A percentile compares a stretch with the other conserved stretches of the same genome.
Conservation (phyloP, 306 rosid species). For the Citrullus mucosospermus region DNA sequence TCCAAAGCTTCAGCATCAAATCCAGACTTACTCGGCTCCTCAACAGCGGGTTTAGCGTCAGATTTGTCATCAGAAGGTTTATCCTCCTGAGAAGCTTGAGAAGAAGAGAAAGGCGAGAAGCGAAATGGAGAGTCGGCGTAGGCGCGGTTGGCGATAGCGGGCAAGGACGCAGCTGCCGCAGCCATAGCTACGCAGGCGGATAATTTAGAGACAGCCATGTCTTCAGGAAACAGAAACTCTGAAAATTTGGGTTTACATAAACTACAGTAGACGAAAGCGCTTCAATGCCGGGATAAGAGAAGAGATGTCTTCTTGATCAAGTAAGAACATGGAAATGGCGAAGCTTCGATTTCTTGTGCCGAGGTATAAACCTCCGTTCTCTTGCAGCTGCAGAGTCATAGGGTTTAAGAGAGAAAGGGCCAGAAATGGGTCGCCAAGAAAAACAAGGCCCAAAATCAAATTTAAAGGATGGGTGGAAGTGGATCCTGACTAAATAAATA, state of each 20-base stretch:
- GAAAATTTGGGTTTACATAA: background rate
- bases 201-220: constrained; percentile 54
- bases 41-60: constrained; percentile 31
- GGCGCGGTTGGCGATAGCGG: constrained; percentile 38
- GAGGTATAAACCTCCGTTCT: background rate
- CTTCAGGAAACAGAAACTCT: constrained; percentile 14
- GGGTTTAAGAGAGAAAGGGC: constrained; percentile 7
- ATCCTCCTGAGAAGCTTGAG: constrained; percentile 20
- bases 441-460: background rate
- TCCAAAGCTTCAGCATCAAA: constrained; percentile 79
- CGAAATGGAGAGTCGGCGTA: constrained; percentile 58
- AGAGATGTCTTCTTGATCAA: background rate
- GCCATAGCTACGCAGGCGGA: constrained; percentile 55
- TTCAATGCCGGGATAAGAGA: background rate
- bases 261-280: background rate
- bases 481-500: background rate
- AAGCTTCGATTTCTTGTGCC: background rate
- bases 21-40: constrained; percentile 63
- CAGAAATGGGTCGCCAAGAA: background rate
- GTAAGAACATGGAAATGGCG: background rate
- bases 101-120: constrained; percentile 32
- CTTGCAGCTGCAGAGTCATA: background rate
- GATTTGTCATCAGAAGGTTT: constrained; percentile 29
- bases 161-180: constrained; percentile 49
- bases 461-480: background rate